Evolutionary conservation across 768 basidiomycete species (phyloP).

Genomic region (Nidularia sp.): DNA sequence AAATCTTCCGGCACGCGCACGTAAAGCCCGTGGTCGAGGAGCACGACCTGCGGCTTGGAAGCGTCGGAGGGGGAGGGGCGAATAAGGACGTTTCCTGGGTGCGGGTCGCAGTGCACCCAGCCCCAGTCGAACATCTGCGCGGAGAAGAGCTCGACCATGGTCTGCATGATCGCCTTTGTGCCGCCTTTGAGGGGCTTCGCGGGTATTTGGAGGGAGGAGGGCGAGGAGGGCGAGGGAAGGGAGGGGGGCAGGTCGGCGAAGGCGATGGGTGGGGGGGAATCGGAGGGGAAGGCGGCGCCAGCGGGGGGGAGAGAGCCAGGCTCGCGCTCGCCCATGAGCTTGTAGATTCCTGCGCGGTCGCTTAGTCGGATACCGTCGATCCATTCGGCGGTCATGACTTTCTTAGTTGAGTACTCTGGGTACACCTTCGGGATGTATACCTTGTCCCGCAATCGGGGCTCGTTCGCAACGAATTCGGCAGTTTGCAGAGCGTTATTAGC

Average conservation of each 20-base stretch:
- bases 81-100: conserved; percentile 77
- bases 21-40: conserved; percentile 93
- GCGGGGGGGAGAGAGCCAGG: conserved; percentile 3
- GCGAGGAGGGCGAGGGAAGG: conserved; percentile 1
- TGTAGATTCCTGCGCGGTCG: conserved; percentile 53
- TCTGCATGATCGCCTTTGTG: conserved; percentile 67
- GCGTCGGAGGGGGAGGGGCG: conserved; percentile 50
- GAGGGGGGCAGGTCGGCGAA: background rate
- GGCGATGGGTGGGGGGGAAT: conserved; percentile 1
- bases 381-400: conserved; percentile 84
- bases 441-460: conserved; percentile 63
- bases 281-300: conserved; percentile 5
- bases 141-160: conserved; percentile 83
- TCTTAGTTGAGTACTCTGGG: conserved; percentile 66
- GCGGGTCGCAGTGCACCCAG: conserved; percentile 78
- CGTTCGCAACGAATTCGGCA: conserved; percentile 60
- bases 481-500: conserved; percentile 74
- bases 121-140: conserved; percentile 93
- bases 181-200: conserved; percentile 53
- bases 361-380: conserved; percentile 73
- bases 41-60: conserved; percentile 57
- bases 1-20: conserved; percentile 67
- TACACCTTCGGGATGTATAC: conserved; percentile 81
- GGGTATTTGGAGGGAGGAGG: conserved; percentile 20
- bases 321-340: conserved; percentile 50